phyloP scores from a whole-genome alignment of 2,329 filamentous ascomycete genomes.

The Bimuria novae-zelandiae region DNA sequence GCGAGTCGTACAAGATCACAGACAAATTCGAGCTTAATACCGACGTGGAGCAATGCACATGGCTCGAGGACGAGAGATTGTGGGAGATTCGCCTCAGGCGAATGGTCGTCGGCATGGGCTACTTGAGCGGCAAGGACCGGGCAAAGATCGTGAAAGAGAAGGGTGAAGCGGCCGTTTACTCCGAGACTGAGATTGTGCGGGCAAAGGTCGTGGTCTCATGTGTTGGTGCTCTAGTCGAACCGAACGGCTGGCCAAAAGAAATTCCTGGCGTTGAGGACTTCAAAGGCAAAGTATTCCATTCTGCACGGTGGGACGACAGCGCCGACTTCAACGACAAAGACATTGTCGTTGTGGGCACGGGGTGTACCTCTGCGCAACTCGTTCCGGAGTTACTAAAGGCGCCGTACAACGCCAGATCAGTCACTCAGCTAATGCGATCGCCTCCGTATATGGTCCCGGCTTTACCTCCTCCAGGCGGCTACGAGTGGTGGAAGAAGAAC shows the following conservation, averaged over 20 bases:
- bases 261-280: slow-evolving; percentile 60
- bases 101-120: slow-evolving; percentile 58
- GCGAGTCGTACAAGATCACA: slow-evolving; percentile 56
- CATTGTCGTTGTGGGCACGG: slow-evolving; percentile 62
- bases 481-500: slow-evolving; percentile 54
- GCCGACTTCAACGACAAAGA: slow-evolving; percentile 60
- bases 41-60: slow-evolving; percentile 57
- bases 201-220: slow-evolving; percentile 60
- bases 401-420: slow-evolving; percentile 56
- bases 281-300: slow-evolving; percentile 61
- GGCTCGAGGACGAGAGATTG: slow-evolving; percentile 58
- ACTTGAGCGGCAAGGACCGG: slow-evolving; percentile 56
- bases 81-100: slow-evolving; percentile 61
- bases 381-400: slow-evolving; percentile 56
- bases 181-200: slow-evolving; percentile 57
- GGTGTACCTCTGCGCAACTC: slow-evolving; percentile 62
- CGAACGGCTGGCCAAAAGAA: slow-evolving; percentile 55
- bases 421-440: slow-evolving; percentile 64
- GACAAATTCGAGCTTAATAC: slow-evolving; percentile 65
- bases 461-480: slow-evolving; percentile 41
- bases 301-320: slow-evolving; percentile 60
- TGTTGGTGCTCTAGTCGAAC: slow-evolving; percentile 62
- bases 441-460: slow-evolving; percentile 61
- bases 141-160: slow-evolving; percentile 49
- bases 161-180: slow-evolving; percentile 54